Conservation (phyloP, 2,329 filamentous ascomycete genomes). For the Talaromyces sp. region DNA sequence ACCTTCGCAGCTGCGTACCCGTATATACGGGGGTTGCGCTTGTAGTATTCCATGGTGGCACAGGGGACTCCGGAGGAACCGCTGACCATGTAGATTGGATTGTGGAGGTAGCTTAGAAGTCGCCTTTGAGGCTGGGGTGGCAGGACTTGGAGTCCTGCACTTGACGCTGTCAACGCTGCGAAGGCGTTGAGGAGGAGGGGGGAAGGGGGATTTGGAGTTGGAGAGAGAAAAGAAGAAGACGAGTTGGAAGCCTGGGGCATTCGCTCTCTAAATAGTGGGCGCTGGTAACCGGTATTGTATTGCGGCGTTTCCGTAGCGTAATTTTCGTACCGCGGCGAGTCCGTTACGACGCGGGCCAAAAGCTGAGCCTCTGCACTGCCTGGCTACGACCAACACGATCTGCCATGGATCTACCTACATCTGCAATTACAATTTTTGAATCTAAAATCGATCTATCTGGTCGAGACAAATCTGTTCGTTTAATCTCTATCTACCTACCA, state of each 20-base stretch:
- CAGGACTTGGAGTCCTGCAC: constrained; percentile 13
- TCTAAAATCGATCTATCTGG: too few species aligned
- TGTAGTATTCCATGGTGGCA: constrained; percentile 12
- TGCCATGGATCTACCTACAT: neutral
- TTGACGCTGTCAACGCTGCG: constrained; percentile 8
- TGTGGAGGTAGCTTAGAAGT: constrained; percentile 3
- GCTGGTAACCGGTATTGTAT: neutral
- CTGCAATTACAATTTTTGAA: too few species aligned
- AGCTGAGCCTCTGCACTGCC: neutral
- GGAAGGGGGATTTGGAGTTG: neutral
- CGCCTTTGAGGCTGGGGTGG: constrained; percentile 11
- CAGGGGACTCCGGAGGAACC: constrained; percentile 9
- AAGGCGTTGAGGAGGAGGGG: neutral
- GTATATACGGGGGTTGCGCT: neutral
- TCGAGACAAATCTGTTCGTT: neutral
- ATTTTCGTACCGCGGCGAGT: neutral
- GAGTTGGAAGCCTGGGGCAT: neutral
- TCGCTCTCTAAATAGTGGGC: neutral
- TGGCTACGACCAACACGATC: neutral
- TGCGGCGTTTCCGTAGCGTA: neutral
- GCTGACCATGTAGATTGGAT: constrained; percentile 13
- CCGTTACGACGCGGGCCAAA: neutral
- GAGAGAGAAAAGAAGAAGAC: neutral
- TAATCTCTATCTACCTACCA: constrained; percentile 20
- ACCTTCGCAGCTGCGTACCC: constrained; percentile 1